Evolutionary conservation across 768 basidiomycete species (phyloP).

Genomic region (Tylopilus vinaceipallidus): DNA sequence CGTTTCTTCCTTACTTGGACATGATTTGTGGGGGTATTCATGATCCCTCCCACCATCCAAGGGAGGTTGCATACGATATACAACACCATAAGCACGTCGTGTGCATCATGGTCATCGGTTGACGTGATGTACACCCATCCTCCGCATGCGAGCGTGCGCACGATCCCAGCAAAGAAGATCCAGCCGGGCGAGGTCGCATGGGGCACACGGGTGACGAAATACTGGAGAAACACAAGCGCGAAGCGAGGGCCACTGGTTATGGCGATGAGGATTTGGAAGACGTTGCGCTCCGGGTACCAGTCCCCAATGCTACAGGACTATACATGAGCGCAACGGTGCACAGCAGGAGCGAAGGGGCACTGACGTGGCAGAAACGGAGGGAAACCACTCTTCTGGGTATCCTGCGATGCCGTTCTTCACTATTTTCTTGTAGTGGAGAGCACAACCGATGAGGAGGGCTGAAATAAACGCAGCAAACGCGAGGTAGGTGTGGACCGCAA

Average conservation of each 20-base stretch:
- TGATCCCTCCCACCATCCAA: conserved; percentile 80
- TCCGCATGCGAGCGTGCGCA: conserved; percentile 79
- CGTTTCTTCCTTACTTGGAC: conserved; percentile 46
- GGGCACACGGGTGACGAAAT: conserved; percentile 50
- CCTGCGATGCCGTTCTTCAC: conserved; percentile 82
- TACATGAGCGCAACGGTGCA: not conserved
- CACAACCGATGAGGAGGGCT: conserved; percentile 62
- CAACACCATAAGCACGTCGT: conserved; percentile 85
- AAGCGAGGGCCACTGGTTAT: conserved; percentile 84
- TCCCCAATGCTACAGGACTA: conserved; percentile 72
- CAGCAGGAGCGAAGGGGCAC: conserved; percentile 22
- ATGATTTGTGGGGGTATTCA: conserved; percentile 47
- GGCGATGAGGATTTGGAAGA: conserved; percentile 88
- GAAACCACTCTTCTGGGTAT: conserved; percentile 89
- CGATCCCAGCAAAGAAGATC: conserved; percentile 59
- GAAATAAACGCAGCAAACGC: conserved; percentile 61
- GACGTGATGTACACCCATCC: conserved; percentile 94
- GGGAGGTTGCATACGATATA: conserved; percentile 85
- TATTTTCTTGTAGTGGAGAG: conserved; percentile 78
- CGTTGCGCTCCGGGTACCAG: conserved; percentile 82
- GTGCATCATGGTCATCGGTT: conserved; percentile 75
- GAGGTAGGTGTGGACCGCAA: conserved; percentile 62
- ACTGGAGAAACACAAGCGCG: conserved; percentile 60
- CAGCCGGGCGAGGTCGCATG: conserved; percentile 45
- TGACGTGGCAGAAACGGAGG: conserved; percentile 83